Evolutionary conservation across 306 rosid species (phyloP).

Genomic region (Comarum palustre): DNA sequence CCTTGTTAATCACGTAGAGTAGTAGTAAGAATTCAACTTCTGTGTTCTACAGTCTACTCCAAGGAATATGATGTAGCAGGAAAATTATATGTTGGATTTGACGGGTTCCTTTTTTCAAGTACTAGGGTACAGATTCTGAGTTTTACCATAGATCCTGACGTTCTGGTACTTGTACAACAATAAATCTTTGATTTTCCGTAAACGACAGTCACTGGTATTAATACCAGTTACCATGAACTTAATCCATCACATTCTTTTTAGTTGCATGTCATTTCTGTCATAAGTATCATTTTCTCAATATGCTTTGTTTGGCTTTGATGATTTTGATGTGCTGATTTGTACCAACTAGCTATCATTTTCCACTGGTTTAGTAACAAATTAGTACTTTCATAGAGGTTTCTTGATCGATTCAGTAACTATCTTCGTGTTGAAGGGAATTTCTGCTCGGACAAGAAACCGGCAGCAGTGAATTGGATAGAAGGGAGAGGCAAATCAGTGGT

Average conservation of each 20-base stretch:
- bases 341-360: neutral
- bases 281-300: neutral
- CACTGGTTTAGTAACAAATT: neutral
- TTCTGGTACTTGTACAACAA: neutral
- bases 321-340: neutral
- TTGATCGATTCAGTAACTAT: neutral
- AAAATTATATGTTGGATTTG: neutral
- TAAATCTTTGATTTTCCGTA: neutral
- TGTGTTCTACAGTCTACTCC: neutral
- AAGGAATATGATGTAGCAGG: neutral
- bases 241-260: neutral
- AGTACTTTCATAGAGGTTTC: neutral
- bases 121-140: neutral
- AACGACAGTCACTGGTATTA: neutral
- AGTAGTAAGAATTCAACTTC: neutral
- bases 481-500: constrained; percentile 33
- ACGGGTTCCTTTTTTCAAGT: neutral
- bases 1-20: neutral
- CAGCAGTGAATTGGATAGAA: constrained; percentile 35
- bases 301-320: neutral
- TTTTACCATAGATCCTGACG: neutral
- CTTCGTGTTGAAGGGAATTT: constrained; percentile 23
- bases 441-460: constrained; percentile 37
- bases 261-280: neutral
- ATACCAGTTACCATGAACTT: neutral